Percentiles rank a stretch among this genome's conserved stretches.
Evolutionary conservation across 2,329 filamentous ascomycete genomes (phyloP).

Genomic region (Blastomyces percursus): DNA sequence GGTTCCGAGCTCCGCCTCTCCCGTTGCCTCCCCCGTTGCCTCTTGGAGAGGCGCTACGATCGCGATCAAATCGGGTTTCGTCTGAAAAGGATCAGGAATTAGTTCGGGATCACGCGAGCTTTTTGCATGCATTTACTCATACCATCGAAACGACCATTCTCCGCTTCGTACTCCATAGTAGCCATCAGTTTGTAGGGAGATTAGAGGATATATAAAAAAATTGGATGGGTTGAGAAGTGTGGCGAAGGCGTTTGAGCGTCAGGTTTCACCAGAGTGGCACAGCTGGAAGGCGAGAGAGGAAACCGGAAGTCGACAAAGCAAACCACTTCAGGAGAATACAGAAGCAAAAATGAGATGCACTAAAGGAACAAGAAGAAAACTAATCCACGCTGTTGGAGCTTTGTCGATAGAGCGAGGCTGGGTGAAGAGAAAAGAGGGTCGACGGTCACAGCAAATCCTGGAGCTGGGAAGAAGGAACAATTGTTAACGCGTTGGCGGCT

Average conservation of each 20-base stretch:
- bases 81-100: slow-evolving; percentile 28
- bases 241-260: slow-evolving; percentile 12
- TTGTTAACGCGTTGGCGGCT: neutral
- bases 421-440: neutral
- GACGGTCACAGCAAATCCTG: neutral
- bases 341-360: neutral
- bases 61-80: slow-evolving; percentile 54
- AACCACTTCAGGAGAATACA: neutral
- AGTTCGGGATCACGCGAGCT: slow-evolving; percentile 9
- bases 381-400: neutral
- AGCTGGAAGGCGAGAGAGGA: neutral
- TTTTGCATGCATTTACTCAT: slow-evolving; percentile 24
- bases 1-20: slow-evolving; percentile 40
- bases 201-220: neutral
- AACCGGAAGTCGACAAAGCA: neutral
- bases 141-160: slow-evolving; percentile 57
- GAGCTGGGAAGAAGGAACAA: slow-evolving; percentile 1
- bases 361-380: neutral
- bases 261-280: neutral
- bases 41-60: slow-evolving; percentile 56
- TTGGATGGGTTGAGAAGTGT: slow-evolving; percentile 11
- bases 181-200: slow-evolving; percentile 21
- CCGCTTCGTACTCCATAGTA: slow-evolving; percentile 55
- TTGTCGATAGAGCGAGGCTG: neutral
- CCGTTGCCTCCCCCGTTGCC: slow-evolving; percentile 43